phyloP scores from a whole-genome alignment of 2,329 filamentous ascomycete genomes.

The Aspergillus oerlinghausenensis region DNA sequence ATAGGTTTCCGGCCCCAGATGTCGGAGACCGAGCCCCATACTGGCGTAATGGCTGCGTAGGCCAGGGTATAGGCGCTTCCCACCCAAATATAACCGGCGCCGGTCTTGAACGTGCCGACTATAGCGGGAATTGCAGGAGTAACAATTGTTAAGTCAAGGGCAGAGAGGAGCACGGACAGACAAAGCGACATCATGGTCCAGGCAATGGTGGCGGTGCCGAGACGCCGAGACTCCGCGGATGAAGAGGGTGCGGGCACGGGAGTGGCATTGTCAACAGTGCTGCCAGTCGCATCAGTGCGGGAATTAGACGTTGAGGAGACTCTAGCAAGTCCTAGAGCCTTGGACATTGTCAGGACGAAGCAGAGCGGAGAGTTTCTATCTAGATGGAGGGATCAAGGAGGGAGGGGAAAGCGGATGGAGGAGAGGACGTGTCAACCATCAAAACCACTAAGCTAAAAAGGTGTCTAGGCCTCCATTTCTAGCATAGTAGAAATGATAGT shows the following conservation, averaged over 20 bases:
- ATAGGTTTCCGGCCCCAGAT: conserved; percentile 57
- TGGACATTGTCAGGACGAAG: not conserved
- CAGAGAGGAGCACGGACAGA: conserved; percentile 6
- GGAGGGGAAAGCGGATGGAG: too few relatives aligned
- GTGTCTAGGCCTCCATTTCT: too few relatives aligned
- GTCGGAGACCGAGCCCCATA: conserved; percentile 43
- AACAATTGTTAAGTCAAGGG: conserved; percentile 45
- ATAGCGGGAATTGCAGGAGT: conserved; percentile 56
- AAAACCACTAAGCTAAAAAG: too few relatives aligned
- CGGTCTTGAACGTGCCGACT: conserved; percentile 47
- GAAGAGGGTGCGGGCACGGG: not conserved
- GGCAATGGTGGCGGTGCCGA: not conserved
- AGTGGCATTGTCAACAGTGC: not conserved
- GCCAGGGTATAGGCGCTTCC: conserved; percentile 50
- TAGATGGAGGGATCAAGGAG: not conserved
- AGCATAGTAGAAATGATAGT: too few relatives aligned
- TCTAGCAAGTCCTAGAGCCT: not conserved
- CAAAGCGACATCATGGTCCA: conserved; percentile 14
- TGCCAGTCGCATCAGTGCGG: not conserved
- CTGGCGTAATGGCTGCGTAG: conserved; percentile 36
- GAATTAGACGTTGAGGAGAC: not conserved
- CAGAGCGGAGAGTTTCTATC: not conserved
- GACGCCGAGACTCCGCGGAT: not conserved
- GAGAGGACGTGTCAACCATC: too few relatives aligned
- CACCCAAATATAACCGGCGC: conserved; percentile 50